Conservation (phyloP, 495 filamentous ascomycete species). For the Penicillium argentinense region DNA sequence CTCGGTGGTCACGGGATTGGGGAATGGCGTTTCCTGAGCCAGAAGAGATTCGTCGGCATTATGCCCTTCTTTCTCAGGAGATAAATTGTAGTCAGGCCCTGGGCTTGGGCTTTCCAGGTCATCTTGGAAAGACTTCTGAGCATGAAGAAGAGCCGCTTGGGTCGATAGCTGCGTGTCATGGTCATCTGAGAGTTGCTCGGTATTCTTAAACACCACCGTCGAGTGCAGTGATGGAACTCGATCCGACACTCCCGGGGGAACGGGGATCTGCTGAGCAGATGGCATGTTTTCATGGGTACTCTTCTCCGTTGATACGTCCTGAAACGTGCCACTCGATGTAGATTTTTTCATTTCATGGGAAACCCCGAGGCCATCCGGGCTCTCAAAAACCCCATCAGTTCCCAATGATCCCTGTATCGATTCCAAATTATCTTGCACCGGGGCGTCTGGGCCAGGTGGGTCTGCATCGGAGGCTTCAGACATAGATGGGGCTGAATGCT, state of each 20-base stretch:
- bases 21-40: constrained; percentile 39
- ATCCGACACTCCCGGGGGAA: constrained; percentile 27
- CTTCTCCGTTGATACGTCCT: constrained; percentile 10
- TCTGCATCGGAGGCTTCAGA: not conserved
- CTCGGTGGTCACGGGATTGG: constrained; percentile 17
- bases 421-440: not conserved
- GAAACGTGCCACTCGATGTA: constrained; percentile 1
- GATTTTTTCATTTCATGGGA: constrained; percentile 13
- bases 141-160: constrained; percentile 48
- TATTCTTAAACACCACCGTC: constrained; percentile 27
- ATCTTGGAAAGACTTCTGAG: constrained; percentile 49
- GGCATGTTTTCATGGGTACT: constrained; percentile 37
- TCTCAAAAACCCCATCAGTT: not conserved
- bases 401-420: not conserved
- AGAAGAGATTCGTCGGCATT: constrained; percentile 17
- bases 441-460: not conserved
- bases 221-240: constrained; percentile 42
- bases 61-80: constrained; percentile 20
- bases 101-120: constrained; percentile 43
- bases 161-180: constrained; percentile 46
- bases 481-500: too few species aligned
- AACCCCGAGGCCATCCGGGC: constrained; percentile 19
- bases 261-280: constrained; percentile 37
- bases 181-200: constrained; percentile 21
- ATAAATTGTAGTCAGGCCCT: constrained; percentile 10